These are phyloP conservation scores for Chaetomium sp. DNA, from an alignment of 2,329 filamentous ascomycete species.

Conservation along the genomic window DNA sequence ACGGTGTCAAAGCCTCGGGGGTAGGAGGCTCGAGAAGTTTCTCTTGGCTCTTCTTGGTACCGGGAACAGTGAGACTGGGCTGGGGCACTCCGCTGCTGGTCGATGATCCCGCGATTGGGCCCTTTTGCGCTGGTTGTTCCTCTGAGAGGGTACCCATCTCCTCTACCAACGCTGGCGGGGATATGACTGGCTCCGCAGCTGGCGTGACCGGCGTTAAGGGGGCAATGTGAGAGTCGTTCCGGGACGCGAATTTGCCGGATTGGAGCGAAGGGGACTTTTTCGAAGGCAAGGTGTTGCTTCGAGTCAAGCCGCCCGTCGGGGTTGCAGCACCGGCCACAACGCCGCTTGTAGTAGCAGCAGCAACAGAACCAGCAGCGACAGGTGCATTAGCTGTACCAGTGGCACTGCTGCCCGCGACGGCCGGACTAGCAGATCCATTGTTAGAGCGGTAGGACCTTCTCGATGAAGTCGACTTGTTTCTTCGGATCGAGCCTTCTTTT, in stretches of 20 bases:
- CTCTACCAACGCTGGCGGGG: conserved; percentile 34
- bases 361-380: too few species aligned
- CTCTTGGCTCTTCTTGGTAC: conserved; percentile 21
- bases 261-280: conserved; percentile 73
- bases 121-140: conserved; percentile 15
- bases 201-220: conserved; percentile 33
- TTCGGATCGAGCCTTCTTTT: conserved; percentile 69
- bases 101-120: neutral
- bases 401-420: conserved; percentile 29
- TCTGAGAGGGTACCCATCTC: conserved; percentile 31
- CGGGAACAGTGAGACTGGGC: conserved; percentile 12
- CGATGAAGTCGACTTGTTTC: conserved; percentile 92
- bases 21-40: conserved; percentile 19
- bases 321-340: conserved; percentile 29
- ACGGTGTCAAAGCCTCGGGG: conserved; percentile 42
- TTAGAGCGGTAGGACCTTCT: conserved; percentile 71
- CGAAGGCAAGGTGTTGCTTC: conserved; percentile 89
- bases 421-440: conserved; percentile 60
- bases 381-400: too few species aligned
- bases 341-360: too few species aligned
- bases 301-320: conserved; percentile 49
- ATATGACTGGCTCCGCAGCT: conserved; percentile 44
- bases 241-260: conserved; percentile 56
- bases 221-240: conserved; percentile 26
- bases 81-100: conserved; percentile 1